Base-by-base conservation (phyloP, 1,139 yeast genomes). In the Saccharomycopsis hybrid region DNA sequence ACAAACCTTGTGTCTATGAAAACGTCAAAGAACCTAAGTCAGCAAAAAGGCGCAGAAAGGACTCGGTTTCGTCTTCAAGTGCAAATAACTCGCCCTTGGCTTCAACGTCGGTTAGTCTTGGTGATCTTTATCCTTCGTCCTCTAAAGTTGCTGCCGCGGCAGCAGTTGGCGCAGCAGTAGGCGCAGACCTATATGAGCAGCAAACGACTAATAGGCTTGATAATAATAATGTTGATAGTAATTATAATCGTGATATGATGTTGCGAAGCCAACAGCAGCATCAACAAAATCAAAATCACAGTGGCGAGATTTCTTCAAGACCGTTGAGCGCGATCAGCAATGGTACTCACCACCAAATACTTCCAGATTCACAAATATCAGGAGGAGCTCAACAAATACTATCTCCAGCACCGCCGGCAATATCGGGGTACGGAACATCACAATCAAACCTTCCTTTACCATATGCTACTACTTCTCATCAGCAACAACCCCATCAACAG, bases 111-210 rank as follows among this genome's bases (percentile, higher is more conserved):
- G 90, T 92, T 0, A 84, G 85, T 1, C 64, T 83, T 32, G 76
- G 85, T 38, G 78, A 85, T 24, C 75, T 74, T n/a, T 65, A 68
- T 43, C 92, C 92, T 28, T 92, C 92, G 2, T 81, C 89, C 0
- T 65, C 82, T 46, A 70, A 72, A 29, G 69, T 76, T 27, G 79
- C 77, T 44, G 72, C 60, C 30, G 64, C 65, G 36, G 2, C 54
- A 54, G 31, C n/a, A n/a, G n/a, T n/a, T n/a, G n/a, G n/a, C n/a
- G n/a, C n/a, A n/a, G n/a, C n/a, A n/a, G n/a, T n/a, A n/a, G n/a
- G n/a, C n/a, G n/a, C n/a, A n/a, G n/a, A n/a, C n/a, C n/a, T n/a
- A 54, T 35, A n/a, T 54, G 50, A 29, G 55, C 11, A 43, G 55
- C 31, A 5, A 24, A 29, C 18, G 13, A 9, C 44, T 18, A 41